These are phyloP conservation scores for Mycena galericulata DNA, from an alignment of 768 basidiomycete species.

Conservation along the genomic window DNA sequence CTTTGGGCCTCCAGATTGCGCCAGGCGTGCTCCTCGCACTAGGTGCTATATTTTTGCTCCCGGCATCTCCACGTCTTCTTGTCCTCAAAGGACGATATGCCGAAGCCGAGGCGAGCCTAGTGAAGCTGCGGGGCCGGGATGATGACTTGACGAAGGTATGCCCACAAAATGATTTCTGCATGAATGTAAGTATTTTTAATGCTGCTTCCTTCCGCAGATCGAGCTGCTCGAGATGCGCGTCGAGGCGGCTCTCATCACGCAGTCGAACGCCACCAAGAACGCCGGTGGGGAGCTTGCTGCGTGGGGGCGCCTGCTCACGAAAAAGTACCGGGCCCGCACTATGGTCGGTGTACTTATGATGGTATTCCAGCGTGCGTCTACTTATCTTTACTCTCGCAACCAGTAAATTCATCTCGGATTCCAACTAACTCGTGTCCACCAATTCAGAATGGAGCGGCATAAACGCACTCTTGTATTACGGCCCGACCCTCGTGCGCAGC, in stretches of 20 bases:
- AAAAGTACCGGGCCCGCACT: slow-evolving; percentile 69
- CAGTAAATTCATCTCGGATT: too few species aligned
- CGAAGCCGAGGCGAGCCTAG: slow-evolving; percentile 70
- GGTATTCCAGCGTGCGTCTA: slow-evolving; percentile 82
- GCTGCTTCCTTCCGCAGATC: slow-evolving; percentile 55
- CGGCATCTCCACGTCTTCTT: slow-evolving; percentile 71
- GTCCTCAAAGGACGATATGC: slow-evolving; percentile 65
- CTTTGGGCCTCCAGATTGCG: slow-evolving; percentile 76
- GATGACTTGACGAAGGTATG: slow-evolving; percentile 63
- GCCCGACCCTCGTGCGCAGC: slow-evolving; percentile 74
- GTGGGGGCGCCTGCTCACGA: slow-evolving; percentile 70
- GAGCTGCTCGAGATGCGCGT: slow-evolving; percentile 85
- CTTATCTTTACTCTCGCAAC: background rate
- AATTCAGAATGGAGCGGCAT: slow-evolving; percentile 86
- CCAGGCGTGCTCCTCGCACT: slow-evolving; percentile 76
- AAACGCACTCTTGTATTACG: slow-evolving; percentile 87
- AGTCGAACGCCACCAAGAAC: slow-evolving; percentile 38
- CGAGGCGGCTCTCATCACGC: slow-evolving; percentile 64
- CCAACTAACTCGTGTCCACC: background rate
- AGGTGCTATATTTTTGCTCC: slow-evolving; percentile 67
- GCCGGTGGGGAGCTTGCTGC: slow-evolving; percentile 50
- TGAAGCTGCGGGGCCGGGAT: slow-evolving; percentile 63
- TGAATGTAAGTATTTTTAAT: too few species aligned
- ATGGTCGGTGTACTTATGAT: slow-evolving; percentile 79
- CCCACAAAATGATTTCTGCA: slow-evolving; percentile 41